Conservation (phyloP, 2,329 filamentous ascomycete species). For the Conoideocrella luteorostrata region DNA sequence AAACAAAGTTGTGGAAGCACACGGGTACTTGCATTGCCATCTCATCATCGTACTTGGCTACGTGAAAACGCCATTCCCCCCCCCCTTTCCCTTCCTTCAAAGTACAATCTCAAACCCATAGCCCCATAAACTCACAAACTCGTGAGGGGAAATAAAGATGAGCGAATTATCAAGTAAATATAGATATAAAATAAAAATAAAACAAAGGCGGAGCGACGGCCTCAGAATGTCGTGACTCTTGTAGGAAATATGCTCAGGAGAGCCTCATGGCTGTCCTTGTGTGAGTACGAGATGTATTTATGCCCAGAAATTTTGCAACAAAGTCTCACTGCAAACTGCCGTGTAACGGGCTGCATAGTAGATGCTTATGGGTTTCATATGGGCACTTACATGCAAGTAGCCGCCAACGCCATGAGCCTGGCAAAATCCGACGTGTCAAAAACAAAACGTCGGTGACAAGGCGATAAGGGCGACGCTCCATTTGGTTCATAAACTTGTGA, state of each 20-base stretch:
- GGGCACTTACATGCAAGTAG: background rate
- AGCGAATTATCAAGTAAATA: too few relatives aligned
- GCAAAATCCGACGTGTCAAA: too few relatives aligned
- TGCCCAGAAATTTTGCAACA: too few relatives aligned
- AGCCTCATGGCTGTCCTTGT: background rate
- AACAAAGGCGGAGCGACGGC: too few relatives aligned
- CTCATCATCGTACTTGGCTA: constrained; percentile 4
- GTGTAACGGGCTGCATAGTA: too few relatives aligned
- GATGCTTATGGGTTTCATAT: background rate
- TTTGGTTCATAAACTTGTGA: background rate
- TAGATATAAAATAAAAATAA: too few relatives aligned
- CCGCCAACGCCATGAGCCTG: background rate
- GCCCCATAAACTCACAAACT: too few relatives aligned
- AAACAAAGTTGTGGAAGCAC: background rate
- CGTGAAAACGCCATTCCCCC: background rate
- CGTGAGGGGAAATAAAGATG: too few relatives aligned
- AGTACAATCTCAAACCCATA: too few relatives aligned
- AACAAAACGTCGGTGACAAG: too few relatives aligned
- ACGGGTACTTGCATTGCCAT: constrained; percentile 7
- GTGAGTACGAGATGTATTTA: background rate
- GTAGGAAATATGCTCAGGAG: background rate
- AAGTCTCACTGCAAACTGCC: too few relatives aligned
- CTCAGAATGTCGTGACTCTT: too few relatives aligned
- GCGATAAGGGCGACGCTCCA: background rate
- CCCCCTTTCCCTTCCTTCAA: background rate